These are phyloP conservation scores for Knoxia roxburghii DNA, from an alignment of 257 asterid species.

Conservation along the genomic window DNA sequence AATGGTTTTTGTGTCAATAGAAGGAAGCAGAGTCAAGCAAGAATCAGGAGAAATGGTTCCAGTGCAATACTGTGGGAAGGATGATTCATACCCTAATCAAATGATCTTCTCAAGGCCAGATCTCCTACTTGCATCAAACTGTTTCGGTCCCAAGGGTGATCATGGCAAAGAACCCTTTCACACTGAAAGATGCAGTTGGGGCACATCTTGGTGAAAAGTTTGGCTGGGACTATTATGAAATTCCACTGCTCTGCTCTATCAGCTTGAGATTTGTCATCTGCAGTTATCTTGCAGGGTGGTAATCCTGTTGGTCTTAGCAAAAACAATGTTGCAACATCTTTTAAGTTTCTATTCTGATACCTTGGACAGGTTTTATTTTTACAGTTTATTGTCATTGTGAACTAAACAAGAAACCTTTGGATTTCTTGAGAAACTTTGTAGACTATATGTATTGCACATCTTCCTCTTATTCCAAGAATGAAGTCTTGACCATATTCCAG, in stretches of 20 bases:
- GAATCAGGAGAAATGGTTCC: conserved; percentile 29
- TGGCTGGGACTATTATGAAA: conserved; percentile 26
- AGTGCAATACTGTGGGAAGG: conserved; percentile 16
- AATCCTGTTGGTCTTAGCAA: conserved; percentile 1
- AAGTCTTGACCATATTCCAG: neutral
- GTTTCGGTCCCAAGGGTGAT: conserved; percentile 30
- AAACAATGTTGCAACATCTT: conserved; percentile 9
- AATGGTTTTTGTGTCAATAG: conserved; percentile 15
- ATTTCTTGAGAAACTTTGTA: neutral
- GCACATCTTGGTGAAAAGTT: conserved; percentile 32
- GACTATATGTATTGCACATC: neutral
- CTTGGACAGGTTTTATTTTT: conserved; percentile 14
- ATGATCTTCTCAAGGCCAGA: conserved; percentile 48
- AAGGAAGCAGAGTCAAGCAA: conserved; percentile 44
- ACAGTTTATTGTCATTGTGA: conserved; percentile 11
- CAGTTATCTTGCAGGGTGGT: conserved; percentile 15
- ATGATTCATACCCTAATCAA: conserved; percentile 27
- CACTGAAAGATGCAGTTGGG: conserved; percentile 34
- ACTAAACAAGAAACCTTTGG: neutral
- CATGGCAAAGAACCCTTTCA: conserved; percentile 22
- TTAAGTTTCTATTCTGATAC: conserved; percentile 6
- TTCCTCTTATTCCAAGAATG: neutral
- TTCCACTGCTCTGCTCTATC: conserved; percentile 18
- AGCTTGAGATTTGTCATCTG: conserved; percentile 17
- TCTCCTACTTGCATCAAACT: conserved; percentile 44